Evolutionary conservation across 768 basidiomycete genomes (phyloP).

Genomic region (Agrocybe praecox): DNA sequence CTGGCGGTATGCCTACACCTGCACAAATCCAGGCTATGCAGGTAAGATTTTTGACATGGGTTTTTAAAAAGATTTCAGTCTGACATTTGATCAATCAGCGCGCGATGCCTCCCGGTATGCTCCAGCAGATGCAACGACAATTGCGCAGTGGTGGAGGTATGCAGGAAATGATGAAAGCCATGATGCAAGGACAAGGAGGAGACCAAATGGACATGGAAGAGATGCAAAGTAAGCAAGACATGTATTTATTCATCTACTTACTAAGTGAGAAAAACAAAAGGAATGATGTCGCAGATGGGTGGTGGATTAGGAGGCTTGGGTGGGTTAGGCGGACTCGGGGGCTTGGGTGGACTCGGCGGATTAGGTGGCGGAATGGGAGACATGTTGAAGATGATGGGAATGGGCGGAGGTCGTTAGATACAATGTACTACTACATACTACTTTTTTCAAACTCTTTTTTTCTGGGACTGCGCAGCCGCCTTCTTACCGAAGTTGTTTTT

Average conservation of each 20-base stretch:
- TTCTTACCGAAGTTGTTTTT: conserved; percentile 82
- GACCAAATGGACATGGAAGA: conserved; percentile 93
- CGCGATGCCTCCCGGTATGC: conserved; percentile 92
- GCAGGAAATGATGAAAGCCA: conserved; percentile 98
- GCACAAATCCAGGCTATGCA: conserved; percentile 95
- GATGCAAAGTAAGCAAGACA: conserved; percentile 73
- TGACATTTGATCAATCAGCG: conserved; percentile 48
- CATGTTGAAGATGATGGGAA: conserved; percentile 90
- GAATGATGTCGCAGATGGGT: conserved; percentile 91
- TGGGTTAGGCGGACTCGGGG: conserved; percentile 64
- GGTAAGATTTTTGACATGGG: conserved; percentile 42
- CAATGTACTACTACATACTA: conserved; percentile 25
- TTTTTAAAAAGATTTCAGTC: background rate
- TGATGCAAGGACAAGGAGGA: conserved; percentile 95
- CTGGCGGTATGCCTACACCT: conserved; percentile 88
- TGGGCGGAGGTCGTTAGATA: conserved; percentile 49
- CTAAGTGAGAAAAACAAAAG: conserved; percentile 35
- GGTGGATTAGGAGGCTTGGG: conserved; percentile 53
- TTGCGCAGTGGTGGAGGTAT: conserved; percentile 83
- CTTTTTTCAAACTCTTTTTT: conserved; percentile 58
- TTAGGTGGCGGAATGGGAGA: conserved; percentile 63
- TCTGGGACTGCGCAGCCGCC: conserved; percentile 60
- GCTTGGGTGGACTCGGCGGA: conserved; percentile 59
- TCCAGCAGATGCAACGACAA: conserved; percentile 90
- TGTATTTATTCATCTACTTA: background rate